These are phyloP conservation scores for Aspergillus baeticus DNA, from an alignment of 495 filamentous ascomycete species.

Conservation along the genomic window DNA sequence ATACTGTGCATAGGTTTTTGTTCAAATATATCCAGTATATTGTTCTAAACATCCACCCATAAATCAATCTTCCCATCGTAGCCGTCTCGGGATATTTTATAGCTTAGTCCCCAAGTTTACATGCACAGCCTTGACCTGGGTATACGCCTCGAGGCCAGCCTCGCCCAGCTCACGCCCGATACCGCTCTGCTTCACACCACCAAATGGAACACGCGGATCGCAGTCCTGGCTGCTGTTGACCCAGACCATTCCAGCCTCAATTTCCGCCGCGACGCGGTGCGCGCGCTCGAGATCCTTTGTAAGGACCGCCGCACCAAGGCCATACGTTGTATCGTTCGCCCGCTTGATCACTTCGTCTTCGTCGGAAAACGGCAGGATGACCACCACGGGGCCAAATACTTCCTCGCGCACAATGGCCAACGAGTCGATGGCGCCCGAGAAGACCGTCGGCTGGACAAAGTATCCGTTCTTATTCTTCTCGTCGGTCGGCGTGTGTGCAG, in stretches of 20 bases:
- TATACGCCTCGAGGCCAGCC: conserved; percentile 76
- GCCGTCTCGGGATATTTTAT: conserved; percentile 1
- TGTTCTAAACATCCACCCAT: too few species aligned
- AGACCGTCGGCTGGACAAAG: conserved; percentile 71
- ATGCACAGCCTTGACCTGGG: conserved; percentile 74
- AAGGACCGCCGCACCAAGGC: conserved; percentile 83
- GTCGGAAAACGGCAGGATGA: conserved; percentile 72
- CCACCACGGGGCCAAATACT: conserved; percentile 88
- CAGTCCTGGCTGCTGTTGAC: conserved; percentile 81
- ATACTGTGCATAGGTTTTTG: too few species aligned
- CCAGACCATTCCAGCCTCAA: conserved; percentile 97
- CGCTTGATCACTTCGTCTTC: conserved; percentile 80
- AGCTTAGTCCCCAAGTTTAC: conserved; percentile 63
- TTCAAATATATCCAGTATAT: too few species aligned
- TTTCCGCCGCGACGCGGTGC: conserved; percentile 76
- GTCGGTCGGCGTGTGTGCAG: conserved; percentile 58
- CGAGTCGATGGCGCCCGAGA: conserved; percentile 63
- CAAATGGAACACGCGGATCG: conserved; percentile 76
- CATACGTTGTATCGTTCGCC: conserved; percentile 86
- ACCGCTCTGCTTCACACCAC: conserved; percentile 92
- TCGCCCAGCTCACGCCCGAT: conserved; percentile 88
- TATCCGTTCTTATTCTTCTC: conserved; percentile 51
- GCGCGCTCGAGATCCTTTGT: conserved; percentile 74
- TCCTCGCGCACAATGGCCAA: conserved; percentile 72
- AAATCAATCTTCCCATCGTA: too few species aligned